Base-by-base conservation (phyloP, 768 basidiomycete genomes). In the Gloeopeniophorella convolvens region DNA sequence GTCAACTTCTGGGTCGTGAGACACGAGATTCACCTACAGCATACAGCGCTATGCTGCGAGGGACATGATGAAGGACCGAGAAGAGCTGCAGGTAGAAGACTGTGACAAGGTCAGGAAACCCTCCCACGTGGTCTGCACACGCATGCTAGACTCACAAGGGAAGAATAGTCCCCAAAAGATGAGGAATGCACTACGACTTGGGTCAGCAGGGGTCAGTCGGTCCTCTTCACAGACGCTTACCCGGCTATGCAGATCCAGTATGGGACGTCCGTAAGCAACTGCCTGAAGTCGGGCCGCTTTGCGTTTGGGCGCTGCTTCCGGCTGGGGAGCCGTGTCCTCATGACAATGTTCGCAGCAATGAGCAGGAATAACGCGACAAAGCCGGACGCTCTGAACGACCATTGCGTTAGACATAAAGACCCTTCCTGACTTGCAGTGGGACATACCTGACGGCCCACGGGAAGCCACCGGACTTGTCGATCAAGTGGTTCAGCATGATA, bases 351-450 rank as follows among this genome's bases (percentile, higher is more conserved):
- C 12, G 75, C 75, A 24, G 67, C 61, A 32, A 73, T 37, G 27
- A 79, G 65, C 18, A 77, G 62, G 2, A 65, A 70, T 3, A 77
- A 57, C 50, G 73, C 72, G 48, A 78, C 62, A 58, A 73, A 75
- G 4, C 63, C 75, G 13, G 74, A 70, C 12, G 72, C 70, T 45
- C 42, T 40, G 39, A n/a, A 6, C n/a, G n/a, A n/a, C n/a, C n/a
- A n/a, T n/a, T n/a, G n/a, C n/a, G n/a, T n/a, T n/a, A n/a, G n/a
- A n/a, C n/a, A n/a, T n/a, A n/a, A n/a, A n/a, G n/a, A n/a, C n/a
- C n/a, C n/a, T n/a, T n/a, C n/a, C n/a, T n/a, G n/a, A n/a, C n/a
- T n/a, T n/a, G n/a, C n/a, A n/a, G n/a, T n/a, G n/a, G n/a, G n/a
- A n/a, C n/a, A 5, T 13, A 40, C 39, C 76, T 70, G n/a, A 64